Conservation (phyloP, 139 green algal genomes). For the Chlamydomonas schloesseri region DNA sequence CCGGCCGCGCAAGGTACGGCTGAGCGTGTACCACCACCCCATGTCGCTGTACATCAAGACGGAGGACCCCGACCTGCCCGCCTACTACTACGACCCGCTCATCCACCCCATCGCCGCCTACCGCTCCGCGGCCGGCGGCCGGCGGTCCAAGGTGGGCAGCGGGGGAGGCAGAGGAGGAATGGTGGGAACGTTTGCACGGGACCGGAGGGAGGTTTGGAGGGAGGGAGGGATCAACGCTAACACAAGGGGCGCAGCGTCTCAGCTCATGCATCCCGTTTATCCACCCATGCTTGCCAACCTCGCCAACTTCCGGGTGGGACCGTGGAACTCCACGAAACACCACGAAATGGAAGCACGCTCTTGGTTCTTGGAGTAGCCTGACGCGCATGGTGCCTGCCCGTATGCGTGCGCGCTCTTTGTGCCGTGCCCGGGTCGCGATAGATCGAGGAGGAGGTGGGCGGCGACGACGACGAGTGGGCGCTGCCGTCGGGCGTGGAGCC, state of each 20-base stretch:
- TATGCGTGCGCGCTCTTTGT: no score
- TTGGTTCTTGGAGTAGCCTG: no score
- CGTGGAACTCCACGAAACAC: no score
- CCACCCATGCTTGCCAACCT: no score
- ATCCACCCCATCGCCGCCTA: conserved; percentile 98
- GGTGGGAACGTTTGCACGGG: no score
- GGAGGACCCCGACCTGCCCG: conserved; percentile 98
- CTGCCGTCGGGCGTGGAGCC: conserved; percentile 90
- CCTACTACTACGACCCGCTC: conserved; percentile 99
- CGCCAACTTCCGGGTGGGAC: no score
- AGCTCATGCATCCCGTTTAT: neutral
- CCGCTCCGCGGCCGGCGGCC: conserved; percentile 57
- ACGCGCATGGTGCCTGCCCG: no score
- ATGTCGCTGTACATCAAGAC: conserved; percentile 99
- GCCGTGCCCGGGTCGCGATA: no score
- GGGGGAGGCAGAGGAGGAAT: neutral
- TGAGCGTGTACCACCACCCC: conserved; percentile 94
- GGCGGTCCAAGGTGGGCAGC: neutral
- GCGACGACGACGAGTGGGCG: conserved; percentile 90
- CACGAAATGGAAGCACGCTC: no score
- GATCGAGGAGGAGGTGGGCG: conserved; percentile 72
- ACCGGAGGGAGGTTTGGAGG: no score
- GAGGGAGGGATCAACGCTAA: no score
- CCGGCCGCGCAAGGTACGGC: conserved; percentile 92
- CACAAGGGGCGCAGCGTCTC: no score